Percentiles rank a stretch among this genome's conserved stretches.
Conservation (phyloP, 2,329 filamentous ascomycete species). For the Emericellopsis atlantica region DNA sequence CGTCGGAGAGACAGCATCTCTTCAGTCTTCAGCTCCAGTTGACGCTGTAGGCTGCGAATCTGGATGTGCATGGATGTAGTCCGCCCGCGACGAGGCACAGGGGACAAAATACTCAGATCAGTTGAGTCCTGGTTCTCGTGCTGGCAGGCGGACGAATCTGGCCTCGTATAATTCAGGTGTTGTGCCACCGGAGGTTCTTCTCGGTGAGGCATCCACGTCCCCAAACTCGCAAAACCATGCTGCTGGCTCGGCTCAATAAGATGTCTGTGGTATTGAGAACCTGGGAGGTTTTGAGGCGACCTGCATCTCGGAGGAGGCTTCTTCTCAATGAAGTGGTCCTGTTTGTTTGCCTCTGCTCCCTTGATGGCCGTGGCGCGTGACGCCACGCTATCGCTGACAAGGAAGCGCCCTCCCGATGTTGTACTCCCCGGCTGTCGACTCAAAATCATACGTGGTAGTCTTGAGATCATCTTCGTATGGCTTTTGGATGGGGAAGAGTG, state of each 20-base stretch:
- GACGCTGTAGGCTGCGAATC: slow-evolving; percentile 33
- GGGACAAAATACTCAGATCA: slow-evolving; percentile 1
- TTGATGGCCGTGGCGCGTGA: slow-evolving; percentile 6
- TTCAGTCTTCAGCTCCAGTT: slow-evolving; percentile 30
- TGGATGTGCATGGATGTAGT: slow-evolving; percentile 30
- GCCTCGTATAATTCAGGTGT: slow-evolving; percentile 20
- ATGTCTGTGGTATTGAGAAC: neutral
- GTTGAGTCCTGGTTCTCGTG: neutral
- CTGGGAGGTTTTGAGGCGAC: neutral
- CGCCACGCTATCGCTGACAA: slow-evolving; percentile 8
- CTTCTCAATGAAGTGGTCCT: neutral
- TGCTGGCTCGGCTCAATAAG: neutral
- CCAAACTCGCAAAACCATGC: slow-evolving; percentile 11
- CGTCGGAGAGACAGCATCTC: slow-evolving; percentile 30
- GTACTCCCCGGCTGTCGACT: too few species aligned
- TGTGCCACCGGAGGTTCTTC: slow-evolving; percentile 25
- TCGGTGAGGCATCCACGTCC: slow-evolving; percentile 22
- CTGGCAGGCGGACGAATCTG: slow-evolving; percentile 15
- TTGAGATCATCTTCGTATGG: too few species aligned
- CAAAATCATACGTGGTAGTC: too few species aligned
- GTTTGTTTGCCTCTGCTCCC: slow-evolving; percentile 7
- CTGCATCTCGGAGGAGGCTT: neutral
- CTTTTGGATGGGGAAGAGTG: too few species aligned
- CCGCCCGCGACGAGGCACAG: slow-evolving; percentile 11
- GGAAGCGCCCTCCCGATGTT: slow-evolving; percentile 2